phyloP scores from a whole-genome alignment of 441 rosid genomes.

The Mallotus repandus region DNA sequence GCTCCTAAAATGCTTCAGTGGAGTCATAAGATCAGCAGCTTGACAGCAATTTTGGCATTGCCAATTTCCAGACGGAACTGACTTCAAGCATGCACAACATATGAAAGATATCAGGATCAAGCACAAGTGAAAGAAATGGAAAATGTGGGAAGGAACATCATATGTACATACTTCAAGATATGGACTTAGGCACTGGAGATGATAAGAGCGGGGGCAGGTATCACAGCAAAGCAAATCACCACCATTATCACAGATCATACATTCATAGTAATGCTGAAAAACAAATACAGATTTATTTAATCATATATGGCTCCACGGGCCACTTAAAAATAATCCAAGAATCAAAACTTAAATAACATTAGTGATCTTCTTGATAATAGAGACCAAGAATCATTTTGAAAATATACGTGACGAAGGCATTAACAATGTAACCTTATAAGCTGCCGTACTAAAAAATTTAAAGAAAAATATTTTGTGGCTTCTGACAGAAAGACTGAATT shows the following conservation, averaged over 20 bases:
- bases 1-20: not conserved
- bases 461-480: not conserved
- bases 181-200: slow-evolving; percentile 37
- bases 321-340: not conserved
- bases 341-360: not conserved
- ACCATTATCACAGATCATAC: slow-evolving; percentile 32
- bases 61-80: slow-evolving; percentile 24
- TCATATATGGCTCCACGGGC: not conserved
- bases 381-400: not conserved
- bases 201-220: slow-evolving; percentile 38
- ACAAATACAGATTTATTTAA: too few relatives aligned
- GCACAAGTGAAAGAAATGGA: not conserved
- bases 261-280: slow-evolving; percentile 37
- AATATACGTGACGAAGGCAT: not conserved
- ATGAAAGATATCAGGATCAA: slow-evolving; percentile 1
- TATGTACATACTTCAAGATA: slow-evolving; percentile 29
- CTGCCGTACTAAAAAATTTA: not conserved
- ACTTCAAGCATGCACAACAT: slow-evolving; percentile 9
- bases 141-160: not conserved
- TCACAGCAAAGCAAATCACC: slow-evolving; percentile 43
- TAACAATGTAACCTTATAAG: not conserved
- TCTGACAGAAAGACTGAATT: not conserved
- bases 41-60: slow-evolving; percentile 20
- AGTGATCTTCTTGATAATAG: not conserved
- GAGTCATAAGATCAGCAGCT: slow-evolving; percentile 5